Base-by-base conservation (phyloP, 1,284 basidiomycete species). In the Apiotrichum siamense region DNA sequence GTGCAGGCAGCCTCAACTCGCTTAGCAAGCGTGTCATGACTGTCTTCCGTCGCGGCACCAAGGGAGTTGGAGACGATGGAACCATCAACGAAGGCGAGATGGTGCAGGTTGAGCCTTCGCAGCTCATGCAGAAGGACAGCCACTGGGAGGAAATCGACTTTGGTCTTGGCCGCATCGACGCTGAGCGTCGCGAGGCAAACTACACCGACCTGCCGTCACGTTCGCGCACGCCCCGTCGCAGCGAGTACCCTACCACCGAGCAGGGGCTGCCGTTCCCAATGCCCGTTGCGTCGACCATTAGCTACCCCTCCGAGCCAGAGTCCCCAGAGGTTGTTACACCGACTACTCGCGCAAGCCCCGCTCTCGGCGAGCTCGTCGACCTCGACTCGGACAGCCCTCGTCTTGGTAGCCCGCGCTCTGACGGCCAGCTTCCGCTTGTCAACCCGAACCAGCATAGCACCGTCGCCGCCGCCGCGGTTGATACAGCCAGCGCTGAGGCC, bases 141-240 rank as follows among this genome's bases (percentile, higher is more conserved):
- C 66, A 66, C 39, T 75, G 73, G 72, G 73, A 75, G 57, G 72
- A 74, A 47, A 72, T 75, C 44, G 73, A 75, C 57, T 75, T 75
- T 57, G 72, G 73, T 31, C 62, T 75, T 24, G 72, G 72, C 41
- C 60, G 65, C 50, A 44, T 75, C 40, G 73, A 75, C 57, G 65
- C 68, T 58, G 56, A 55, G 9, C 50, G 59, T 24, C 46, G 52
- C 32, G 55, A 54, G 39, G 52, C 39, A 25, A 54, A 48, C 18
- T 59, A 56, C 49, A 59, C 57, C 36, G 54, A 55, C 47, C 44
- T 56, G 1, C 54, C 57, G 3, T 40, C 42, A 4, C 52, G 52
- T 29, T 7, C 31, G 23, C 24, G 33, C 18, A 39, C 37, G 7
- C 44, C 44, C 13, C 48, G 48, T 27, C 45, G 7, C 47, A 27